Evolutionary conservation across 441 rosid genomes (phyloP).

Genomic region (Mallotus repandus): DNA sequence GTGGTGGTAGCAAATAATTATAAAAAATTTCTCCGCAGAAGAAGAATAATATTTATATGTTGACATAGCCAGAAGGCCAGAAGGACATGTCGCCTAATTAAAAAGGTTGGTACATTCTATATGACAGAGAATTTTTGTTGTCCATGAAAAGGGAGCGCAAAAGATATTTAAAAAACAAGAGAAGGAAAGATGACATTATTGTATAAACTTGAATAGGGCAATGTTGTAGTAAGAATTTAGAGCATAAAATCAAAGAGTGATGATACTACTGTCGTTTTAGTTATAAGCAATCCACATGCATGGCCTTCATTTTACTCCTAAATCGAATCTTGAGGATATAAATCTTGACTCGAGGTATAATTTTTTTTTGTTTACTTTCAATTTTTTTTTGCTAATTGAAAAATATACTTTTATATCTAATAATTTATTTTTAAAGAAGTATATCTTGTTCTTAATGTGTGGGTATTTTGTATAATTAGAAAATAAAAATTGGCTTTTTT

Average conservation of each 20-base stretch:
- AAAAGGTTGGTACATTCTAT: slow-evolving; percentile 11
- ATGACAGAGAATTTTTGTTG: slow-evolving; percentile 12
- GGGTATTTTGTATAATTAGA: too few species aligned
- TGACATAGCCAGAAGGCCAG: background rate
- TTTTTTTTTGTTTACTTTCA: too few species aligned
- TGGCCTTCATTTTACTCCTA: slow-evolving; percentile 10
- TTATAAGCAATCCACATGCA: slow-evolving; percentile 37
- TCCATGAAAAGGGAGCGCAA: slow-evolving; percentile 17
- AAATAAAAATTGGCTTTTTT: too few species aligned
- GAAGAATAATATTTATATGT: background rate
- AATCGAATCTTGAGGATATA: background rate
- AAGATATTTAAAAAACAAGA: background rate
- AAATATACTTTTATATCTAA: too few species aligned
- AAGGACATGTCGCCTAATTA: slow-evolving; percentile 28
- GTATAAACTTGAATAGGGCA: background rate
- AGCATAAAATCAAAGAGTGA: slow-evolving; percentile 16
- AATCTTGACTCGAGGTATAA: too few species aligned
- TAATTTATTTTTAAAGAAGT: too few species aligned
- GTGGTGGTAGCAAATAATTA: background rate
- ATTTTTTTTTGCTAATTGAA: too few species aligned
- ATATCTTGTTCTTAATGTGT: too few species aligned
- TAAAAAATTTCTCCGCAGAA: background rate
- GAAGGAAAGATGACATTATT: background rate
- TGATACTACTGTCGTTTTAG: slow-evolving; percentile 28
- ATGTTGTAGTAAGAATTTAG: slow-evolving; percentile 5